Evolutionary conservation across 306 rosid genomes (phyloP).

Genomic region (Myrica gale): DNA sequence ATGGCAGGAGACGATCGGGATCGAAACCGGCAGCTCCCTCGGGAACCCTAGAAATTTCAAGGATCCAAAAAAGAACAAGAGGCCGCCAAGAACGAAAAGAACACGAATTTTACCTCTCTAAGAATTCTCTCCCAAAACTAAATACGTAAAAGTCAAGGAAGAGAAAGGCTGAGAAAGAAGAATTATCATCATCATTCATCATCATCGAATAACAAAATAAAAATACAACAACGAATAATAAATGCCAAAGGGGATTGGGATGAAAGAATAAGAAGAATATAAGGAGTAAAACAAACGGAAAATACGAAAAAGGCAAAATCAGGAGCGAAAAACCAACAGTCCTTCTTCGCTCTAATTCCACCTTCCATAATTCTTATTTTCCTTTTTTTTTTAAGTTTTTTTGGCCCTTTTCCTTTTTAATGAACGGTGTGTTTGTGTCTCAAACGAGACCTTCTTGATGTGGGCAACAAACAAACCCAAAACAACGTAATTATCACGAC

Average conservation of each 20-base stretch:
- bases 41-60: slow-evolving; percentile 55
- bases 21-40: slow-evolving; percentile 8
- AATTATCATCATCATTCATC: slow-evolving; percentile 42
- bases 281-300: slow-evolving; percentile 46
- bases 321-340: slow-evolving; percentile 53
- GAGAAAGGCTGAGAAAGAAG: slow-evolving; percentile 47
- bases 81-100: slow-evolving; percentile 16
- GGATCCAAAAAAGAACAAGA: slow-evolving; percentile 4
- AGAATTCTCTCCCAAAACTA: slow-evolving; percentile 38
- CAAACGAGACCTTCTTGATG: slow-evolving; percentile 34
- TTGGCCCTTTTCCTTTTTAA: slow-evolving; percentile 21
- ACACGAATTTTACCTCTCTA: slow-evolving; percentile 29
- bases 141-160: slow-evolving; percentile 76
- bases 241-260: slow-evolving; percentile 36
- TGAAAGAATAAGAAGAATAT: slow-evolving; percentile 48
- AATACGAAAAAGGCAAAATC: slow-evolving; percentile 38
- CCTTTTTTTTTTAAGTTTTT: slow-evolving; percentile 6
- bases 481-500: not conserved
- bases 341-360: slow-evolving; percentile 49
- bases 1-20: slow-evolving; percentile 41
- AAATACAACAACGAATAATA: slow-evolving; percentile 25
- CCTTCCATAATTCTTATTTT: slow-evolving; percentile 56
- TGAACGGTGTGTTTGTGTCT: slow-evolving; percentile 50
- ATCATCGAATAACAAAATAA: slow-evolving; percentile 39
- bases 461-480: slow-evolving; percentile 12